Conservation (phyloP, 2,329 filamentous ascomycete genomes). For the Pseudogymnoascus sp. region DNA sequence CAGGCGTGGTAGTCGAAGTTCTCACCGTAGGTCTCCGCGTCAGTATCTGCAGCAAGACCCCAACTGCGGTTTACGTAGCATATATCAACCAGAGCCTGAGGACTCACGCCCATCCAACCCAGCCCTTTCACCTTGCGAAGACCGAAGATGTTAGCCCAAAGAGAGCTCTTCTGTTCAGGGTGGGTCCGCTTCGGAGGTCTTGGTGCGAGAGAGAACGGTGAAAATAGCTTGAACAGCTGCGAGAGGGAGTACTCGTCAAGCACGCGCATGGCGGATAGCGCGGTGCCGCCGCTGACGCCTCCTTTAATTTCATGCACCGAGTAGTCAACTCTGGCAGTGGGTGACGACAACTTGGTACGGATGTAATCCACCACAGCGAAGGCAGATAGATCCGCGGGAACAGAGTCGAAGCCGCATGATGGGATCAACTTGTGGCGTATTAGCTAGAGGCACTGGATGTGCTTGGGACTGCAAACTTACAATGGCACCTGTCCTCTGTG, state of each 20-base stretch:
- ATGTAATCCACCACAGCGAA: constrained; percentile 43
- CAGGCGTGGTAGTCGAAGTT: constrained; percentile 52
- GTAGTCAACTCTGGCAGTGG: constrained; percentile 47
- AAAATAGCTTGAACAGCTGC: neutral
- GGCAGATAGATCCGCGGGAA: constrained; percentile 50
- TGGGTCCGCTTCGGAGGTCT: constrained; percentile 29
- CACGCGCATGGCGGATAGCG: constrained; percentile 56
- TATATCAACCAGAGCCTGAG: constrained; percentile 41
- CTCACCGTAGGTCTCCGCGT: constrained; percentile 46
- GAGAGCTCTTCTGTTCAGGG: constrained; percentile 24
- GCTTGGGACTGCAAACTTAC: constrained; percentile 50
- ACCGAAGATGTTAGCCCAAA: constrained; percentile 35
- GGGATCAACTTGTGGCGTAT: constrained; percentile 34
- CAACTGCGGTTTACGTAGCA: constrained; percentile 54
- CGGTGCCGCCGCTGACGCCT: constrained; percentile 44
- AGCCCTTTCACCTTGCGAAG: constrained; percentile 42
- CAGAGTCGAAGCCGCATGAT: constrained; percentile 55
- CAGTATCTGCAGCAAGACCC: constrained; percentile 41
- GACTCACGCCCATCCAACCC: constrained; percentile 47
- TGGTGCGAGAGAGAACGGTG: constrained; percentile 51
- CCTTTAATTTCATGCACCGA: constrained; percentile 34
- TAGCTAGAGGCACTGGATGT: constrained; percentile 45
- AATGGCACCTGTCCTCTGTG: constrained; percentile 46
- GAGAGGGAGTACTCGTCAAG: constrained; percentile 44
- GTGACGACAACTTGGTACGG: constrained; percentile 40